Conservation (phyloP, 164 flowering plant species). For the grape (Vitis vinifera) region ASM3070453v1 NC_081807.1:385001-385500, state of each 20-base stretch:
- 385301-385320: too few species aligned
- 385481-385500: too few species aligned
- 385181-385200: conserved; percentile 61
- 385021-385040: background rate
- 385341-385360: background rate
- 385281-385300: background rate
- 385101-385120: conserved; percentile 81
- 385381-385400: background rate
- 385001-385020: conserved; percentile 8
- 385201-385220: conserved; percentile 83
- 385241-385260: too few species aligned
- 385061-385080: conserved; percentile 15
- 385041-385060: conserved; percentile 17
- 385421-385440: too few species aligned
- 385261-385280: too few species aligned
- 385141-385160: conserved; percentile 82
- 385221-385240: conserved; percentile 78
- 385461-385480: too few species aligned
- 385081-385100: conserved; percentile 55
- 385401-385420: too few species aligned
- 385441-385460: too few species aligned
- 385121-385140: conserved; percentile 87
- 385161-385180: conserved; percentile 82
- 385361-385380: background rate
- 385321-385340: too few species aligned